Conservation (phyloP, 306 rosid genomes). For the Vigna trinervia region DNA sequence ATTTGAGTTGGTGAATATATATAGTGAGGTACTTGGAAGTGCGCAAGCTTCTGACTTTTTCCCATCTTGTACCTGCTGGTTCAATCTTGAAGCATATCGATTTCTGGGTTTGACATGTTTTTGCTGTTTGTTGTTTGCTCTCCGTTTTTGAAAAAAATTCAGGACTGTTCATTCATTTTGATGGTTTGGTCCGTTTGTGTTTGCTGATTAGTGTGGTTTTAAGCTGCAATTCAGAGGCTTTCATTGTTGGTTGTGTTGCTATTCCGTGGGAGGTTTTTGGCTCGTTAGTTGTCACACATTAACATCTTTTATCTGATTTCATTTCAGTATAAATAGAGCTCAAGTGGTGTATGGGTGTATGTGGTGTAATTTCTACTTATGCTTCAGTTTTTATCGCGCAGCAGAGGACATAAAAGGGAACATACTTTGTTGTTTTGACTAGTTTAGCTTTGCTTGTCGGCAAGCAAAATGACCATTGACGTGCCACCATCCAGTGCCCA, state of each 20-base stretch:
- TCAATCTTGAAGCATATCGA: slow-evolving; percentile 35
- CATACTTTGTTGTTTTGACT: slow-evolving; percentile 39
- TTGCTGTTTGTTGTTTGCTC: slow-evolving; percentile 13
- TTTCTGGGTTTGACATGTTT: slow-evolving; percentile 25
- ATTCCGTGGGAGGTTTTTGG: neutral
- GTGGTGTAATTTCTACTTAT: neutral
- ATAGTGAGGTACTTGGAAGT: slow-evolving; percentile 9
- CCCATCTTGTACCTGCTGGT: slow-evolving; percentile 28
- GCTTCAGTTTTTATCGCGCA: slow-evolving; percentile 33
- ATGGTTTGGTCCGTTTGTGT: slow-evolving; percentile 24
- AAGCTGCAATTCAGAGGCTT: slow-evolving; percentile 17
- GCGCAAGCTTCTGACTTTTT: slow-evolving; percentile 12
- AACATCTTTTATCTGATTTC: slow-evolving; percentile 19
- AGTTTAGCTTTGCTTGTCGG: slow-evolving; percentile 34
- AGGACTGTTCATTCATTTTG: neutral
- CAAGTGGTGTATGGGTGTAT: neutral
- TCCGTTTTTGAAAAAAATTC: neutral
- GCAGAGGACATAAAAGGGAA: slow-evolving; percentile 34
- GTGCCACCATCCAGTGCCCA: slow-evolving; percentile 65
- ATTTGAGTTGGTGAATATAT: neutral
- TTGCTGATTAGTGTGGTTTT: slow-evolving; percentile 24
- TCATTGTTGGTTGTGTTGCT: neutral
- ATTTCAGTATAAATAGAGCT: slow-evolving; percentile 11
- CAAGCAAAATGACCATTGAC: slow-evolving; percentile 67
- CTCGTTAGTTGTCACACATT: slow-evolving; percentile 14